Conservation (phyloP, 1,284 basidiomycete species). For the Neonothopanus nambi region DNA sequence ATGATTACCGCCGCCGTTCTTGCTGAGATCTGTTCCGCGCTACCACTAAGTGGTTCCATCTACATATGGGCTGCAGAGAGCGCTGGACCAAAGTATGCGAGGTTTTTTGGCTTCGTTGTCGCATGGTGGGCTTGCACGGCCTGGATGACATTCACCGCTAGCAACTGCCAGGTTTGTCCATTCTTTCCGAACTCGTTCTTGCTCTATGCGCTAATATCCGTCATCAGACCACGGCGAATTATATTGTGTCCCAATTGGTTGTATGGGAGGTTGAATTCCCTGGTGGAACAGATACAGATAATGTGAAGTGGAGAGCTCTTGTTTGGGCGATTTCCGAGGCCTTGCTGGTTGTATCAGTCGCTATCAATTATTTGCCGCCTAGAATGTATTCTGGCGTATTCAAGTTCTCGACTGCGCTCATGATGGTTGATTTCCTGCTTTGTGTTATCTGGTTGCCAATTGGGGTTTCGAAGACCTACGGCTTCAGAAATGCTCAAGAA, state of each 20-base stretch:
- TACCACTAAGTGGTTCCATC: slow-evolving; percentile 85
- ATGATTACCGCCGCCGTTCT: slow-evolving; percentile 81
- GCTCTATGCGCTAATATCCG: background rate
- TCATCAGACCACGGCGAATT: slow-evolving; percentile 76
- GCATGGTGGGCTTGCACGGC: slow-evolving; percentile 89
- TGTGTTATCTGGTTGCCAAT: slow-evolving; percentile 89
- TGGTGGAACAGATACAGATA: slow-evolving; percentile 67
- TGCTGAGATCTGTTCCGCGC: slow-evolving; percentile 84
- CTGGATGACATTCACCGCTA: slow-evolving; percentile 87
- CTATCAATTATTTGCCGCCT: slow-evolving; percentile 82
- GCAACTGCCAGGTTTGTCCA: slow-evolving; percentile 70
- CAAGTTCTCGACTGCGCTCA: slow-evolving; percentile 68
- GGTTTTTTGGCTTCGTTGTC: slow-evolving; percentile 84
- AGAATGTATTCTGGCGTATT: slow-evolving; percentile 72
- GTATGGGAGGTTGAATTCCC: slow-evolving; percentile 81
- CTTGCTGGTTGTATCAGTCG: slow-evolving; percentile 65
- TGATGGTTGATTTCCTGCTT: slow-evolving; percentile 82
- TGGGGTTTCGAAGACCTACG: slow-evolving; percentile 80
- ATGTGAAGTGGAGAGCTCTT: slow-evolving; percentile 80
- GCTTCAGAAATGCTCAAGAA: slow-evolving; percentile 76
- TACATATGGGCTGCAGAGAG: slow-evolving; percentile 91
- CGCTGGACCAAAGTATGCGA: slow-evolving; percentile 78
- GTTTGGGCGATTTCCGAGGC: slow-evolving; percentile 80
- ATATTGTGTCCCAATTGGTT: slow-evolving; percentile 77
- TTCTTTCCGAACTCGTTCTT: background rate